Base-by-base conservation (phyloP, 495 filamentous ascomycete species). In the Pyrenula massariospora region DNA sequence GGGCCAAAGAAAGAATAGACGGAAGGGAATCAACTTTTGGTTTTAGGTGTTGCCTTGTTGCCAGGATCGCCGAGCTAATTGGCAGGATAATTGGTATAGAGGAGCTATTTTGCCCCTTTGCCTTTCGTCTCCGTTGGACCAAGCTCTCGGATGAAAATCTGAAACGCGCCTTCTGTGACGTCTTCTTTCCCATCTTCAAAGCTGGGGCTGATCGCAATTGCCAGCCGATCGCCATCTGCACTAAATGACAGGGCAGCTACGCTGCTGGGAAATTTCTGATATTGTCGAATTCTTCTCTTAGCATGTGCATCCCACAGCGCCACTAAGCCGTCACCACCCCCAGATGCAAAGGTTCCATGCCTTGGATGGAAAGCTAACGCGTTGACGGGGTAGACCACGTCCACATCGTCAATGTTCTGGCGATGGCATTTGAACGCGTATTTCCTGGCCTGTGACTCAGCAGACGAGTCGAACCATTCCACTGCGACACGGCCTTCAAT, bases 401-500 rank as follows among this genome's bases (percentile, higher is more conserved):
- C 93, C 8, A 84, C 74, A 24, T 84, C 86, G 50, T 88, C 82
- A 1, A 73, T 71, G 0, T 71, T 71, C 68, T 93, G 86, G 11
- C 93, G 84, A 70, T 98, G 93, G 70, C 93, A 98, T 67, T 98
- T 98, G 77, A 98, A 98, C 10, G 93, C 93, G 74, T 96, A 98
- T 64, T 96, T 97, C 56, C 91, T 78, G 19, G 86, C 85, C 68
- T 96, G 89, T 2, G 87, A 90, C 63, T 87, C 84, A 25, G 82
- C 74, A 8, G 82, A 86, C 12, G 91, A 85, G 65, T 96, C 93
- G 72, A 97, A 96, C 88, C 91, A 97, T 65, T 98, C 93, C 1
- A 98, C 93, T 0, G 90, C 92, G 0, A 96, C 87, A 60, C 93
- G 82, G 12, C 93, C 93, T 65, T 98, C 93, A 66, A 98, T 96